phyloP scores from a whole-genome alignment of 2,329 filamentous ascomycete species.

The Helicocarpus griseus region DNA sequence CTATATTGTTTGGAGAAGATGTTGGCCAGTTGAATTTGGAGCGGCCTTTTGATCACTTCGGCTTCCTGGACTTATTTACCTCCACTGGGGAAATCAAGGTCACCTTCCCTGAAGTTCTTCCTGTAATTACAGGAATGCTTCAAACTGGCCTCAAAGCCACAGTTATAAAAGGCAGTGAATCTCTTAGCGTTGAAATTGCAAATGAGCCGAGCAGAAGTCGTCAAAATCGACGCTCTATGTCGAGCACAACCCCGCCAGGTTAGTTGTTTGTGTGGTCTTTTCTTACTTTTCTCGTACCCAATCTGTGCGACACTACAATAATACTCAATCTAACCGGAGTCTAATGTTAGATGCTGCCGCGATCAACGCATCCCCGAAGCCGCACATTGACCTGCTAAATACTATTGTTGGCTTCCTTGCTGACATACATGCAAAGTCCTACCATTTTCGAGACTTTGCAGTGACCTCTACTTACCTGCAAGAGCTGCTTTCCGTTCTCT shows the following conservation, averaged over 20 bases:
- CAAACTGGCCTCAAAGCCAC: slow-evolving; percentile 67
- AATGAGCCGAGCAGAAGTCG: neutral
- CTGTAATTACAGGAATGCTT: slow-evolving; percentile 76
- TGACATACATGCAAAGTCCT: slow-evolving; percentile 66
- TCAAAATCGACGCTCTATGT: slow-evolving; percentile 1
- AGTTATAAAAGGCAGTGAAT: slow-evolving; percentile 28
- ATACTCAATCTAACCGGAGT: neutral
- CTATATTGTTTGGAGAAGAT: slow-evolving; percentile 78
- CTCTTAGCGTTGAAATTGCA: neutral
- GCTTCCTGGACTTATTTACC: slow-evolving; percentile 62
- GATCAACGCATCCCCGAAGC: slow-evolving; percentile 28
- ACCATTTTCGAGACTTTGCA: slow-evolving; percentile 73
- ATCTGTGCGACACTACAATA: neutral
- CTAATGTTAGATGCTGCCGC: neutral
- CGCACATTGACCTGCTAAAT: slow-evolving; percentile 59
- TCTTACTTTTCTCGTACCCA: neutral
- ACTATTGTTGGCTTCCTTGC: slow-evolving; percentile 70
- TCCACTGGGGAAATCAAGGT: slow-evolving; percentile 52
- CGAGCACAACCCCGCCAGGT: neutral
- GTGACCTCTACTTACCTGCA: slow-evolving; percentile 71
- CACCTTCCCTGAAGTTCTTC: slow-evolving; percentile 65
- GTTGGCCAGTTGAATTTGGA: slow-evolving; percentile 65
- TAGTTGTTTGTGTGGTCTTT: neutral
- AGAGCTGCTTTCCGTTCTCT: slow-evolving; percentile 67
- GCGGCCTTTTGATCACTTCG: slow-evolving; percentile 62